Evolutionary conservation across 2,329 filamentous ascomycete species (phyloP).

Genomic region (Phialemonium atrogriseum): DNA sequence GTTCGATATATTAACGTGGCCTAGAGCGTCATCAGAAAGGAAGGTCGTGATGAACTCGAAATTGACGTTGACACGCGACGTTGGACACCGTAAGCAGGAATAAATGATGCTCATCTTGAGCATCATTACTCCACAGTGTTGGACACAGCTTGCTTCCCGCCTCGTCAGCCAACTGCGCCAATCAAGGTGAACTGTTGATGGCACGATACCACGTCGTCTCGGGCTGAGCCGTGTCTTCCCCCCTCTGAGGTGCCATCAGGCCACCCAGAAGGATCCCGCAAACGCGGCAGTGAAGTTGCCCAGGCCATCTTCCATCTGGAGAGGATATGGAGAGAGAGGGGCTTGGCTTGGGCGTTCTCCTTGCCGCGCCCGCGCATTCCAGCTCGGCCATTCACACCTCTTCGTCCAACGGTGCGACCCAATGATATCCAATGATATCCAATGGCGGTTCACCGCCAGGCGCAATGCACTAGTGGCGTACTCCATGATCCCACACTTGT

Average conservation of each 20-base stretch:
- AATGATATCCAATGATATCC: too few species aligned
- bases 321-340: too few species aligned
- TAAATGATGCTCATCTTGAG: constrained; percentile 9
- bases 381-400: too few species aligned
- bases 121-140: constrained; percentile 11
- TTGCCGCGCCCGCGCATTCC: too few species aligned
- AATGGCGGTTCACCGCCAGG: too few species aligned
- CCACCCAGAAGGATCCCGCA: constrained; percentile 6
- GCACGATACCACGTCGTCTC: constrained; percentile 15
- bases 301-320: too few species aligned
- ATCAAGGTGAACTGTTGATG: constrained; percentile 15
- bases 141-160: constrained; percentile 9
- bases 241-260: constrained; percentile 8
- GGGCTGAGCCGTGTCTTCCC: constrained; percentile 18
- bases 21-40: constrained; percentile 1
- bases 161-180: constrained; percentile 10
- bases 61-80: constrained; percentile 9
- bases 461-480: too few species aligned
- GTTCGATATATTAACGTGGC: neutral
- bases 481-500: too few species aligned
- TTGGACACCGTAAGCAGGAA: constrained; percentile 8
- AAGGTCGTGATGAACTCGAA: constrained; percentile 4
- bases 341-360: too few species aligned
- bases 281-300: too few species aligned
- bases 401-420: too few species aligned